Evolutionary conservation across 441 rosid species (phyloP).

Genomic region (Capsella rubella): DNA sequence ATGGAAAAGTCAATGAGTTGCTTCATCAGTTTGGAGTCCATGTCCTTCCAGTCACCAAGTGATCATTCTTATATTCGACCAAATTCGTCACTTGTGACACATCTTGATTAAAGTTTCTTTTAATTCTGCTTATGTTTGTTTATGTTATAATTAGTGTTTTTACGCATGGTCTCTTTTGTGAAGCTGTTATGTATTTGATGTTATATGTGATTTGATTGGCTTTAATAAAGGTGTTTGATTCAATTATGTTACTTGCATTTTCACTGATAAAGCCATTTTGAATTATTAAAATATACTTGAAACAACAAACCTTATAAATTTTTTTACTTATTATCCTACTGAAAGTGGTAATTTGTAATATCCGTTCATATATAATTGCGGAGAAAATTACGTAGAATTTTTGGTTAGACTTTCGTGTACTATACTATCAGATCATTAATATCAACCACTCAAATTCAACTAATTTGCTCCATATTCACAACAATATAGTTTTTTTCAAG

Average conservation of each 20-base stretch:
- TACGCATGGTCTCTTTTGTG: background rate
- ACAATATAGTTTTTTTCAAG: background rate
- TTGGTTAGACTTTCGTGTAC: background rate
- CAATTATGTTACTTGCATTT: background rate
- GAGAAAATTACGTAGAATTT: background rate
- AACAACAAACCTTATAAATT: background rate
- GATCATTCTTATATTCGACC: conserved; percentile 16
- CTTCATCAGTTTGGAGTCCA: conserved; percentile 40
- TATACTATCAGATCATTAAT: background rate
- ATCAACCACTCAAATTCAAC: conserved; percentile 1
- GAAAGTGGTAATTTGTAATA: background rate
- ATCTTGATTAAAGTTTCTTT: background rate
- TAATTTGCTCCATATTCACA: background rate
- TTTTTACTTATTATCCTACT: background rate
- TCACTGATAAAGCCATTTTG: too few species aligned
- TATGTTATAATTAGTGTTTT: background rate
- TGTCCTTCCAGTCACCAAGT: conserved; percentile 35
- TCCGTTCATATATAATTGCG: background rate
- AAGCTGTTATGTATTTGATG: conserved; percentile 1
- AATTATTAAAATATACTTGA: background rate
- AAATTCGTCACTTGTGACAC: background rate
- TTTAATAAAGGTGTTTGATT: conserved; percentile 20
- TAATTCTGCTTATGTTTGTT: background rate
- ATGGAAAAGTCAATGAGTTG: conserved; percentile 27
- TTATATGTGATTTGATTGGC: conserved; percentile 6